A percentile compares a stretch with the other conserved stretches of the same genome.
Evolutionary conservation across 106 monocot species (phyloP).

Genomic region (Phalaenopsis aphrodite): DNA sequence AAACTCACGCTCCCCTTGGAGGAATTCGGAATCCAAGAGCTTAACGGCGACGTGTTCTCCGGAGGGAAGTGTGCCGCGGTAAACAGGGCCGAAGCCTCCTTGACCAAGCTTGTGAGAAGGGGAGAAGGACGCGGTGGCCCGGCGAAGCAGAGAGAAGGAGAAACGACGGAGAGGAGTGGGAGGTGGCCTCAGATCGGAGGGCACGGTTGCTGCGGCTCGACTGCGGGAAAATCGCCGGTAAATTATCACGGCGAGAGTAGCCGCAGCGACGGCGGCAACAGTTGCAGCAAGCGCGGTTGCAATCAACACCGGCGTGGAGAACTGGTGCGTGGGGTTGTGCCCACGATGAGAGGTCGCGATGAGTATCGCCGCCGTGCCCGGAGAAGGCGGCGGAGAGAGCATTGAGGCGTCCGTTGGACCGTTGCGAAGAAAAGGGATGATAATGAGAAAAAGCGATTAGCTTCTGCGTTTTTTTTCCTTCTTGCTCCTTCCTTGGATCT

Average conservation of each 20-base stretch:
- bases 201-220: conserved; percentile 6
- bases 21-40: conserved; percentile 74
- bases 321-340: neutral
- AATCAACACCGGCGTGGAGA: neutral
- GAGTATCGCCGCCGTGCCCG: neutral
- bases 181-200: conserved; percentile 6
- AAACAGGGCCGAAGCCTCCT: conserved; percentile 72
- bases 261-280: neutral
- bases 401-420: conserved; percentile 1
- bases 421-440: neutral
- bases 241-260: conserved; percentile 5
- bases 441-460: neutral
- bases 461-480: neutral
- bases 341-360: neutral
- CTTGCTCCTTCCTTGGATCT: neutral
- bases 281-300: neutral
- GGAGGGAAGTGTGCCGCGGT: conserved; percentile 35
- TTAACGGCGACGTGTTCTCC: conserved; percentile 65
- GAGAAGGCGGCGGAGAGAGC: conserved; percentile 3
- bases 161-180: neutral
- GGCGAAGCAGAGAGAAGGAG: conserved; percentile 33
- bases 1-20: conserved; percentile 91
- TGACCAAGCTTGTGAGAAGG: conserved; percentile 49
- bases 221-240: conserved; percentile 17
- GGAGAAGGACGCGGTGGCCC: conserved; percentile 46